Base-by-base conservation (phyloP, 2,329 filamentous ascomycete genomes). In the Exophiala bonariae region DNA sequence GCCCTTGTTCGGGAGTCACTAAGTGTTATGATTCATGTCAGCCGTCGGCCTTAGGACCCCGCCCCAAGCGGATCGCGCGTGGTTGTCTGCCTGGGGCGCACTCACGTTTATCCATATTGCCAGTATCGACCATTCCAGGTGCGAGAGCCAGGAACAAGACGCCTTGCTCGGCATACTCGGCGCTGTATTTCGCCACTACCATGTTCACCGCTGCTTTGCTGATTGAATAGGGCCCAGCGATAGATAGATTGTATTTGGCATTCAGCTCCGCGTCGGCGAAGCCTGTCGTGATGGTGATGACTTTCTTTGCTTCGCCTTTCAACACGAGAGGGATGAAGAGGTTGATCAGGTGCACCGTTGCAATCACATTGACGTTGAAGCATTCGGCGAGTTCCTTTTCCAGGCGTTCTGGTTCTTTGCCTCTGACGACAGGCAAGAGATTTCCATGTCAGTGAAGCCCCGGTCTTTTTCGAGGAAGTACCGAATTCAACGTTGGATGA, bases 181-280 rank as follows among this genome's bases (percentile, higher is more conserved):
- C 72, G 45, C 65, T 71, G 59, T 71, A 81, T 62, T 82, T 82
- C 50, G 76, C 75, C 2, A 78, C 63, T 1, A 72, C 65, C 11
- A 75, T 60, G 54, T 83, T 82, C 38, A 77, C 13, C 1, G 74
- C 80, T 0, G 70, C 77, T 59, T 81, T 79, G 59, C 66, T 73
- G n/a, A 69, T 66, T 1, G 72, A 52, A 51, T 83, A 83, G 0
- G 70, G 59, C 0, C 65, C 49, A 1, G 55, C 50, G 1, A 60
- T 41, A 0, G 66, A 59, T 33, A 80, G 53, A 0, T 67, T 64
- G 14, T 56, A 59, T 0, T 73, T 47, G 10, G 62, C 64, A 41
- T 64, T 68, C 1, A 77, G 41, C 2, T 77, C 70, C 0, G 66
- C 11, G 48, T 82, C 78, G 0, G 71, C 74, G 20, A 70, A 41